Evolutionary conservation across 2,329 filamentous ascomycete species (phyloP), one percentile per base, ranked within the genome.

Genomic region (Cercospora sp.): DNA sequence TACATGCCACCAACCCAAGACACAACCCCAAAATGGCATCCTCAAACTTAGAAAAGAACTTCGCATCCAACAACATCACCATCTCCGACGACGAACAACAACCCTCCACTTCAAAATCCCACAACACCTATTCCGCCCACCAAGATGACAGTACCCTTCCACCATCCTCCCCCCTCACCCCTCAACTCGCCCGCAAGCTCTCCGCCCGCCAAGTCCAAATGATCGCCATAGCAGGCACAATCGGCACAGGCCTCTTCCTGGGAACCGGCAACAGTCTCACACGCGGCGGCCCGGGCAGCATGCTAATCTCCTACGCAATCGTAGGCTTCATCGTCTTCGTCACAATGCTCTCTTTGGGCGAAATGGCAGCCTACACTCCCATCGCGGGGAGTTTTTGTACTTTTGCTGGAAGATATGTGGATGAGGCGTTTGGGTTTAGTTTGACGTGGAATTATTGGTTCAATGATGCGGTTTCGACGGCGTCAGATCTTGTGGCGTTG

Each of bases 341-440:
- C 60, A 91, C 94, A 71, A 93, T 94, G 91, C 88, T 89, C 67
- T 90, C 87, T 64, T 86, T 95, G 3, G 91, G 91, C 71, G 91
- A 94, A 80, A 94, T 95, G 91, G 90, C 91, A 9, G 86, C 91
- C 63, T 95, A 91, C 89, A 80, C 94, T 33, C 92, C 92, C 60
- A 84, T 93, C 73, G 86, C 88, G 57, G 88, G 90, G 76, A 91
- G 91, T 72, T 95, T 95, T 70, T 86, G 84, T 74, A 85, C 84
- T 2, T 87, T 84, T 78, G 84, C 86, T n/a, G 66, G 68, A 33
- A 40, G 92, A 59, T 94, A 93, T 81, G 90, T 89, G 75, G 91
- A 68, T 31, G 91, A 91, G 61, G 90, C 91, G 65, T 86, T 94
- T 30, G 92, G 91, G 60, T 95, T 95, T 77, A 87, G 90, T 64